Base-by-base conservation (phyloP, 2,329 filamentous ascomycete genomes). In the Phyllosticta capitalensis region DNA sequence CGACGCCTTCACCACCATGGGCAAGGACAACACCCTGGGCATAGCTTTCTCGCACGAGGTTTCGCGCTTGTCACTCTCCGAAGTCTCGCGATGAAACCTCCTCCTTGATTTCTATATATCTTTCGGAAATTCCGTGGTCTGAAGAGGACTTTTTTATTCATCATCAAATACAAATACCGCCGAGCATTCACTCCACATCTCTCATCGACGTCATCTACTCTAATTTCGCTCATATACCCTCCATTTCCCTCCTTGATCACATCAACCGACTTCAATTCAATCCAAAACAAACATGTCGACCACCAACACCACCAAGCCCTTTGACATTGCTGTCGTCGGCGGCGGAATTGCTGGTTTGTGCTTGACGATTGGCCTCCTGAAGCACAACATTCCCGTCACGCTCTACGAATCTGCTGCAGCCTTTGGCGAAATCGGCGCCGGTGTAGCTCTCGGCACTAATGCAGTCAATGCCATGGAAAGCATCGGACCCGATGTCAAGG, bases 341-440 rank as follows among this genome's bases (percentile, higher is more conserved):
- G 82, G 81, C 50, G 83, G 82, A 33, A 83, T 85, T 61, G 78
- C 78, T 24, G 83, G 83, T 24, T 73, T 84, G 19, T 72, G 72
- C 9, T 76, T 85, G 9, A 80, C 80, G 22, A 76, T 81, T 53
- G 80, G 76, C 6, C 77, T 85, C 26, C 69, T 78, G 59, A 68
- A 76, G 59, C 73, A 76, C 60, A 67, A 73, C 45, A 65, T 83
- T 38, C 69, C 72, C 2, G 71, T 81, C 45, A 74, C 74, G 22
- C 76, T 86, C 62, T 86, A 83, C 65, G 83, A 86, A 68, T 75
- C 80, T 10, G 81, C 81, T 0, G 58, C 72, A 0, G 71, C 71
- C 12, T 85, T 85, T 62, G 75, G 75, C 33, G 82, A 85, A 65
- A 80, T 85, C 28, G 82, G 83, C 2, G 80, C 81, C 2, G 83